phyloP scores from a whole-genome alignment of 352 stramenopile genomes.

The Phytophthora sojae region DNA sequence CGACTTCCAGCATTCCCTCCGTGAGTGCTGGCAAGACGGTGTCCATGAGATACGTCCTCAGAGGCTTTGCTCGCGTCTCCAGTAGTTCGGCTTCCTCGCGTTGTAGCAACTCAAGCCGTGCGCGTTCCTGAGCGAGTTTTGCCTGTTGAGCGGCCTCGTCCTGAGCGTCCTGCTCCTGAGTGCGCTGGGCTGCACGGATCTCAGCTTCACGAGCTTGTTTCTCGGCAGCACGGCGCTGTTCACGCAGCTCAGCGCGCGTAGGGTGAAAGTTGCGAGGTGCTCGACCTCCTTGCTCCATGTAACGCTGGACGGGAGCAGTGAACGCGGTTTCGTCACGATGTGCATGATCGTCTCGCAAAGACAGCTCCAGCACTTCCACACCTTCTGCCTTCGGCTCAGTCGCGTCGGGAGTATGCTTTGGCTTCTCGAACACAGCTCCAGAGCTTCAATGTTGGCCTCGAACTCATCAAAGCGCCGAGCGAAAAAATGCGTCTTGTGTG shows the following conservation, averaged over 20 bases:
- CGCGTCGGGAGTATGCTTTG: conserved; percentile 9
- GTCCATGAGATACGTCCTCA: conserved; percentile 86
- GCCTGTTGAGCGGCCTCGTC: conserved; percentile 53
- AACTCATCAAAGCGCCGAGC: conserved; percentile 60
- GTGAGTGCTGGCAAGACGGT: conserved; percentile 86
- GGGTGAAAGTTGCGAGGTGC: conserved; percentile 85
- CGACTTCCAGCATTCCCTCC: conserved; percentile 88
- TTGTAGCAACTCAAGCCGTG: conserved; percentile 78
- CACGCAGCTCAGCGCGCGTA: conserved; percentile 67
- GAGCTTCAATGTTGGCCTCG: conserved; percentile 46
- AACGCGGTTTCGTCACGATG: conserved; percentile 53
- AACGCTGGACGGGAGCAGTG: conserved; percentile 61
- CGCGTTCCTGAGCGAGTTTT: conserved; percentile 62
- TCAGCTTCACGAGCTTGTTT: conserved; percentile 63
- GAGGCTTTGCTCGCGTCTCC: conserved; percentile 78
- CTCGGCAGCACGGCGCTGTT: conserved; percentile 51
- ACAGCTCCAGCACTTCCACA: conserved; percentile 78
- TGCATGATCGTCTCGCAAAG: conserved; percentile 53
- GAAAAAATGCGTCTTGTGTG: conserved; percentile 67
- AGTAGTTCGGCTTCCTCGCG: conserved; percentile 84
- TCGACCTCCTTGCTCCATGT: conserved; percentile 76
- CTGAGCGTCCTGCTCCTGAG: conserved; percentile 59
- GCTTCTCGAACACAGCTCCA: conserved; percentile 76
- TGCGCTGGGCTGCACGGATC: conserved; percentile 35
- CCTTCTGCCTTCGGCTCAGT: conserved; percentile 25